phyloP scores from a whole-genome alignment of 805 yeast genomes.

The Middelhovenomyces tepae region DNA sequence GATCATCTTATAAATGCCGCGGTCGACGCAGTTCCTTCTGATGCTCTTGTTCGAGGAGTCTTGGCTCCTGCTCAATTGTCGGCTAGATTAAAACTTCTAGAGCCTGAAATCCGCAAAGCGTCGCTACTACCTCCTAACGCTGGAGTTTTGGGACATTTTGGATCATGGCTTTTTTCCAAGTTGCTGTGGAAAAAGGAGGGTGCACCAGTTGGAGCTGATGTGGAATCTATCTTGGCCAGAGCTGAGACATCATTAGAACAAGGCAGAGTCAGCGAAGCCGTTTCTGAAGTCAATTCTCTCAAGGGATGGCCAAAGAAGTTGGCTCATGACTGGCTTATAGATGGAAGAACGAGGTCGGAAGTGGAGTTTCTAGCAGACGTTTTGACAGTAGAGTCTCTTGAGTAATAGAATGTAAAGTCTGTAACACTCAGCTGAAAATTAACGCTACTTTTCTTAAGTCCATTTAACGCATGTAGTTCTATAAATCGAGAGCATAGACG shows the following conservation, averaged over 20 bases:
- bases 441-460: no score
- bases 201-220: constrained; percentile 68
- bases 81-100: constrained; percentile 69
- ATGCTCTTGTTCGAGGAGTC: constrained; percentile 44
- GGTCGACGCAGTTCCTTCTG: constrained; percentile 38
- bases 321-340: constrained; percentile 85
- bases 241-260: constrained; percentile 66
- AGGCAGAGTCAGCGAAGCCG: constrained; percentile 78
- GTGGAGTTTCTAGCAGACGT: constrained; percentile 65
- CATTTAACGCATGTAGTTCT: no score
- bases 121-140: constrained; percentile 91
- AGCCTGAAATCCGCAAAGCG: constrained; percentile 81
- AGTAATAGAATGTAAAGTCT: no score
- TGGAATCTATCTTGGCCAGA: constrained; percentile 82
- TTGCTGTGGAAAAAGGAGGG: constrained; percentile 75
- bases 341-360: constrained; percentile 84
- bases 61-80: constrained; percentile 70
- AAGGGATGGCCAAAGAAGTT: constrained; percentile 90
- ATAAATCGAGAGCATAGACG: no score
- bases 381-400: constrained; percentile 30
- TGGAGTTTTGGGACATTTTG: constrained; percentile 84
- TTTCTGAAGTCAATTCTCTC: constrained; percentile 80
- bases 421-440: no score
- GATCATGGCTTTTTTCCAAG: constrained; percentile 69
- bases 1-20: constrained; percentile 45